phyloP scores from a whole-genome alignment of 371 early-diverging fungal genomes.

The Modicella reniformis region DNA sequence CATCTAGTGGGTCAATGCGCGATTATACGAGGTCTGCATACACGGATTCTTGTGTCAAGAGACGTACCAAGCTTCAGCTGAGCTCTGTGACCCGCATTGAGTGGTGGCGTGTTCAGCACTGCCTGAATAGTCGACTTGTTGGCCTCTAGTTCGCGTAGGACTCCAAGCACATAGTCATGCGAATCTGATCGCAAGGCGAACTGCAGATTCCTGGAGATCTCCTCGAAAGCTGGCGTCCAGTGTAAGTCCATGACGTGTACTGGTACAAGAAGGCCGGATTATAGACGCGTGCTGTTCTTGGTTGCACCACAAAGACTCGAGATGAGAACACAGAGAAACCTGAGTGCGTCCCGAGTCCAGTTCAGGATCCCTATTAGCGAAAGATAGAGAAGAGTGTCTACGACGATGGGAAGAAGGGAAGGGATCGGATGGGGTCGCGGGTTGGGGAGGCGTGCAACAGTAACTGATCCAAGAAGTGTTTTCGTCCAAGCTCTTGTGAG shows the following conservation, averaged over 20 bases:
- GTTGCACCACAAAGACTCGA: conserved; percentile 6
- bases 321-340: background rate
- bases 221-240: conserved; percentile 51
- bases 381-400: background rate
- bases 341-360: conserved; percentile 4
- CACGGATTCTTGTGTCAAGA: background rate
- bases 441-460: too few relatives aligned
- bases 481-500: too few relatives aligned
- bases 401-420: background rate
- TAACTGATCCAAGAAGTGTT: too few relatives aligned
- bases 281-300: conserved; percentile 17
- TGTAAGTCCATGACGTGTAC: conserved; percentile 34
- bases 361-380: conserved; percentile 1
- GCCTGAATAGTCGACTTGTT: conserved; percentile 26
- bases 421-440: background rate
- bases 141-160: conserved; percentile 36
- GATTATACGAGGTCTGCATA: background rate
- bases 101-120: conserved; percentile 27
- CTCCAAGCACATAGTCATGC: conserved; percentile 37
- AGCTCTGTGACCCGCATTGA: conserved; percentile 48
- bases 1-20: background rate
- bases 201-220: conserved; percentile 30
- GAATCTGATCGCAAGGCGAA: conserved; percentile 39
- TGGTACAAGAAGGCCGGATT: conserved; percentile 5
- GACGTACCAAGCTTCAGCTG: conserved; percentile 50